Percentiles rank a stretch among this genome's conserved stretches.
These are phyloP conservation scores for Rhododendron simsii DNA, from an alignment of 148 eudicot genomes.

Conservation along the genomic window DNA sequence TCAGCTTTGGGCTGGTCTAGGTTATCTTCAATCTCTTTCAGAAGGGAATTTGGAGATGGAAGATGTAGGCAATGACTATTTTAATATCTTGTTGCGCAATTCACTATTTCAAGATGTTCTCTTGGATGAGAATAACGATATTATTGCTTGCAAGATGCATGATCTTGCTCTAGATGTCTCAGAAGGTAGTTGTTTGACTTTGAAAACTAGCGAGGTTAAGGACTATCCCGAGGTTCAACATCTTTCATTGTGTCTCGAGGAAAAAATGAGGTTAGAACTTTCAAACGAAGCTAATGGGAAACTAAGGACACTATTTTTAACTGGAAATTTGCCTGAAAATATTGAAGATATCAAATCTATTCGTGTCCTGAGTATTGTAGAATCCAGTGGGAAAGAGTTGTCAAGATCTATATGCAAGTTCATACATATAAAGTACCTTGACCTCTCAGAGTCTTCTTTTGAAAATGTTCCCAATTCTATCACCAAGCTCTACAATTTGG, in stretches of 20 bases:
- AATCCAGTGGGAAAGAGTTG: not conserved
- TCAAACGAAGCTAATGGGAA: not conserved
- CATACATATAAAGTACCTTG: slow-evolving; percentile 14
- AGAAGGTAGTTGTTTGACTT: not conserved
- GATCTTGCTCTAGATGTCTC: slow-evolving; percentile 9
- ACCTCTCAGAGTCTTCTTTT: not conserved
- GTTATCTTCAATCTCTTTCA: not conserved
- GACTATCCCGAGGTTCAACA: not conserved
- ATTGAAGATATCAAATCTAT: too few relatives aligned
- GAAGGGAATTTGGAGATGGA: not conserved
- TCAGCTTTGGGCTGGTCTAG: not conserved
- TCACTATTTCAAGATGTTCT: not conserved
- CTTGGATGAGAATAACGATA: not conserved
- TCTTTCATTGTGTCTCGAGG: not conserved
- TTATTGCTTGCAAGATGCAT: not conserved
- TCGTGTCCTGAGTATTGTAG: too few relatives aligned
- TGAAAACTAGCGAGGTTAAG: not conserved
- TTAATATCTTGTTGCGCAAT: not conserved
- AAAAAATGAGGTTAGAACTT: not conserved
- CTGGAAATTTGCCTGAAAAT: too few relatives aligned
- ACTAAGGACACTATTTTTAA: not conserved
- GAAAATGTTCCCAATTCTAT: not conserved
- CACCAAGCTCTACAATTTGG: slow-evolving; percentile 9
- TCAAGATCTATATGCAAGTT: not conserved
- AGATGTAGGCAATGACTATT: not conserved